Percentiles rank a stretch among this genome's conserved stretches.
These are phyloP conservation scores for Cokeromyces recurvatus DNA, from an alignment of 371 early-diverging fungal species.

Conservation along the genomic window DNA sequence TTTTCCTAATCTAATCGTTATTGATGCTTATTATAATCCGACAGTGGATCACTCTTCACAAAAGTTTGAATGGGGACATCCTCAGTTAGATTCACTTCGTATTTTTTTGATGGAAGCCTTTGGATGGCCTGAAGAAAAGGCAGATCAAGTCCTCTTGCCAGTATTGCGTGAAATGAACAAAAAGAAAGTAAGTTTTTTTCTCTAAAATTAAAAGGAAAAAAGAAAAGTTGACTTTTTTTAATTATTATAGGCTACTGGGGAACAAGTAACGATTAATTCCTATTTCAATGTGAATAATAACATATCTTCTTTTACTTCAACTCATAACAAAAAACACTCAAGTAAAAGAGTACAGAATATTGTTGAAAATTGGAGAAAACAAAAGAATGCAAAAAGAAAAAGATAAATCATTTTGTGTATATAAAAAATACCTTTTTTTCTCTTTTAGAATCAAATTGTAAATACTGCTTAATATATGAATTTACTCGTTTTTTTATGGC, in stretches of 20 bases:
- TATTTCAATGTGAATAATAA: conserved; percentile 29
- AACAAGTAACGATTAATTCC: conserved; percentile 42
- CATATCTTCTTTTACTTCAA: conserved; percentile 12
- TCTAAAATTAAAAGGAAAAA: too few relatives aligned
- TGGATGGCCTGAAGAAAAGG: conserved; percentile 46
- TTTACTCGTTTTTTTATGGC: too few relatives aligned
- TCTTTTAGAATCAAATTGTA: too few relatives aligned
- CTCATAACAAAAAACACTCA: conserved; percentile 23
- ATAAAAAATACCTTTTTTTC: too few relatives aligned
- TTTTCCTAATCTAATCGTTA: conserved; percentile 80
- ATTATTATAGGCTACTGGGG: conserved; percentile 16
- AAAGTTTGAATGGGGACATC: conserved; percentile 81
- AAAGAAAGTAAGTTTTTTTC: conserved; percentile 22
- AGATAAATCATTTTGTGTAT: too few relatives aligned
- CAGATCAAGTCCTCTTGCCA: conserved; percentile 69
- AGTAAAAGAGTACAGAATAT: conserved; percentile 41
- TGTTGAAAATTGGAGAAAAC: conserved; percentile 21
- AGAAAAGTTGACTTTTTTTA: neutral
- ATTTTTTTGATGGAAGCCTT: conserved; percentile 43
- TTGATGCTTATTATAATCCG: conserved; percentile 80
- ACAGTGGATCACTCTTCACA: conserved; percentile 65
- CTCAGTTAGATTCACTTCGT: conserved; percentile 75
- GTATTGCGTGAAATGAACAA: conserved; percentile 70
- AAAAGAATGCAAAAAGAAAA: conserved; percentile 9
- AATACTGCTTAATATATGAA: too few relatives aligned